phyloP scores from a whole-genome alignment of 306 rosid genomes.

The Prinsepia uniflora region DNA sequence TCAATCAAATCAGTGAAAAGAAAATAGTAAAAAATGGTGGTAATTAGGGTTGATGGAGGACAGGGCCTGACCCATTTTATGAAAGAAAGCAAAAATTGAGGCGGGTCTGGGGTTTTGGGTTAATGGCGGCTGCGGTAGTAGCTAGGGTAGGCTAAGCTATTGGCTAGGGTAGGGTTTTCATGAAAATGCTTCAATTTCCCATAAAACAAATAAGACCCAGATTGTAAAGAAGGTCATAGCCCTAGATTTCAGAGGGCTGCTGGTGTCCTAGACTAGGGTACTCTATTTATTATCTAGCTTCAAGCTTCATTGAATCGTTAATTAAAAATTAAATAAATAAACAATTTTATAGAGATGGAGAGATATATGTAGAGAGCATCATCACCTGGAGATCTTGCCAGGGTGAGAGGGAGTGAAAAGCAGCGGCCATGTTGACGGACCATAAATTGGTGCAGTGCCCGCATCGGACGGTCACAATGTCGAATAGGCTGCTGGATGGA shows the following conservation, averaged over 20 bases:
- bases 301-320: not conserved
- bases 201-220: slow-evolving; percentile 10
- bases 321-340: not conserved
- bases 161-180: slow-evolving; percentile 42
- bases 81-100: slow-evolving; percentile 19
- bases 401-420: slow-evolving; percentile 72
- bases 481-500: slow-evolving; percentile 92
- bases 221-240: slow-evolving; percentile 13
- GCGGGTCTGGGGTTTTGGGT: slow-evolving; percentile 11
- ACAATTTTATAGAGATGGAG: not conserved
- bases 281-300: not conserved
- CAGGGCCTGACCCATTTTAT: not conserved
- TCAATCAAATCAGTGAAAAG: slow-evolving; percentile 35
- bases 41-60: slow-evolving; percentile 13
- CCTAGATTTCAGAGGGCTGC: slow-evolving; percentile 33
- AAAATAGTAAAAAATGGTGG: not conserved
- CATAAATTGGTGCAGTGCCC: slow-evolving; percentile 99
- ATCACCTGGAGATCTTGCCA: slow-evolving; percentile 84
- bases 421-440: slow-evolving; percentile 99
- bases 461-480: slow-evolving; percentile 97
- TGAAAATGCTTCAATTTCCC: slow-evolving; percentile 42
- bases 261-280: no score
- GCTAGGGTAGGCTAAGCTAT: no score
- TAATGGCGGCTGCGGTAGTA: slow-evolving; percentile 67
- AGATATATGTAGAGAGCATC: not conserved